Conservation (phyloP, 768 basidiomycete species). For the Amanita thiersii region DNA sequence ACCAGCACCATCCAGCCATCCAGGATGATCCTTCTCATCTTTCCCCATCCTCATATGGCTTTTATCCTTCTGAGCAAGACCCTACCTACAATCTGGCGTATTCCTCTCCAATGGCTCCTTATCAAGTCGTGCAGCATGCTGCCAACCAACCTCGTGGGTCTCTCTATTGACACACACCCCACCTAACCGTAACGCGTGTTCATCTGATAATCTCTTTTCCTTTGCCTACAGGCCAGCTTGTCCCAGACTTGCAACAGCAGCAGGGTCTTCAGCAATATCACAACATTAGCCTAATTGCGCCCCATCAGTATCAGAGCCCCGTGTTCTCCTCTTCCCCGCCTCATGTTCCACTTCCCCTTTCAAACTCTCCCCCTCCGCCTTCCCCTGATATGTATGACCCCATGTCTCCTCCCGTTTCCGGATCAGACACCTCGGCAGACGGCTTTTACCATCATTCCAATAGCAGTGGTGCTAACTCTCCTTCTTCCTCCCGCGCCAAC, state of each 20-base stretch:
- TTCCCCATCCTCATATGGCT: constrained; percentile 35
- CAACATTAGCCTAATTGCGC: constrained; percentile 58
- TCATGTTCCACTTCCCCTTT: constrained; percentile 60
- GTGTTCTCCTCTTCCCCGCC: constrained; percentile 56
- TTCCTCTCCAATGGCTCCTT: constrained; percentile 48
- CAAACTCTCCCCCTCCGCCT: constrained; percentile 67
- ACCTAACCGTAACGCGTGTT: constrained; percentile 43
- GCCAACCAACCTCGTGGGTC: constrained; percentile 68
- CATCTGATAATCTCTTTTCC: constrained; percentile 57
- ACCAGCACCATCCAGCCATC: constrained; percentile 38
- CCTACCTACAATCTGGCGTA: constrained; percentile 46
- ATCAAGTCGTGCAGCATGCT: constrained; percentile 48
- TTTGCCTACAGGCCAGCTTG: constrained; percentile 52
- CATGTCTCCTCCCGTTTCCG: constrained; percentile 79
- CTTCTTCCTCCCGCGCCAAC: constrained; percentile 68
- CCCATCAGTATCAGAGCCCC: constrained; percentile 56
- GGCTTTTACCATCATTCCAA: constrained; percentile 75
- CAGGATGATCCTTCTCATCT: constrained; percentile 40
- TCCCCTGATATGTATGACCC: constrained; percentile 79
- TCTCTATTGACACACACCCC: constrained; percentile 24
- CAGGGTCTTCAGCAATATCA: constrained; percentile 36
- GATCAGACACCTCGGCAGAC: constrained; percentile 85
- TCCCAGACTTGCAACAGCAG: constrained; percentile 62
- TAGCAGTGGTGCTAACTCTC: constrained; percentile 70
- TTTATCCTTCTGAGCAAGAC: constrained; percentile 49